Evolutionary conservation across 345 rosid genomes (phyloP).

Genomic region (Kernera saxatilis): DNA sequence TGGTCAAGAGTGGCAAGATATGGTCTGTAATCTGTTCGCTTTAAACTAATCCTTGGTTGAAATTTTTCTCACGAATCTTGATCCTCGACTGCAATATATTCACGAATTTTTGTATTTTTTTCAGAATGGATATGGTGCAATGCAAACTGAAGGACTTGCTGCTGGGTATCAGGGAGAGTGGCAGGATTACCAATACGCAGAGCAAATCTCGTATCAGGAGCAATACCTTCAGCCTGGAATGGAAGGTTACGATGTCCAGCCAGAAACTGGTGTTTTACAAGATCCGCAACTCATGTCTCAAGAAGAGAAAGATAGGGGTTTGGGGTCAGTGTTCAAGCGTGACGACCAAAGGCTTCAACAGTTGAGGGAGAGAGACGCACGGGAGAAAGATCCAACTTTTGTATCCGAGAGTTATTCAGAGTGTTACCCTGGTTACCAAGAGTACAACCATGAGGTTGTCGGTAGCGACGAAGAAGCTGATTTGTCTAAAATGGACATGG

Average conservation of each 20-base stretch:
- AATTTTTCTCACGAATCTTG: not conserved
- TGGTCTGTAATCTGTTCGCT: conserved; percentile 61
- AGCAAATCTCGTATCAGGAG: conserved; percentile 74
- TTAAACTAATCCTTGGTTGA: not conserved
- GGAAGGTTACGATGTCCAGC: conserved; percentile 60
- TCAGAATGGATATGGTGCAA: conserved; percentile 71
- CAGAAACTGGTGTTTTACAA: conserved; percentile 34
- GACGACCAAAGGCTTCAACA: conserved; percentile 97
- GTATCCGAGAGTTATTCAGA: conserved; percentile 96
- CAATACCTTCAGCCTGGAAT: conserved; percentile 72
- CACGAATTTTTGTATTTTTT: no score
- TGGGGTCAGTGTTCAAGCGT: conserved; percentile 97
- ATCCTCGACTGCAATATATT: not conserved
- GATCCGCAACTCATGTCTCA: conserved; percentile 95
- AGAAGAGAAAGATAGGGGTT: conserved; percentile 96
- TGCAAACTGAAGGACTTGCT: conserved; percentile 70
- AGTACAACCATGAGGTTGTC: conserved; percentile 84
- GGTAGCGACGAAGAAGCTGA: conserved; percentile 96
- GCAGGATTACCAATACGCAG: conserved; percentile 89
- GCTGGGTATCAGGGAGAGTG: conserved; percentile 78
- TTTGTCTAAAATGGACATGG: conserved; percentile 97
- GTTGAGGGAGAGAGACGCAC: conserved; percentile 77
- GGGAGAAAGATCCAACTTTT: conserved; percentile 93
- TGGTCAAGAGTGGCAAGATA: conserved; percentile 76
- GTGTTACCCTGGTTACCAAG: conserved; percentile 99